phyloP scores from a whole-genome alignment of 1,284 basidiomycete species.

The Leccinum pachyderme region DNA sequence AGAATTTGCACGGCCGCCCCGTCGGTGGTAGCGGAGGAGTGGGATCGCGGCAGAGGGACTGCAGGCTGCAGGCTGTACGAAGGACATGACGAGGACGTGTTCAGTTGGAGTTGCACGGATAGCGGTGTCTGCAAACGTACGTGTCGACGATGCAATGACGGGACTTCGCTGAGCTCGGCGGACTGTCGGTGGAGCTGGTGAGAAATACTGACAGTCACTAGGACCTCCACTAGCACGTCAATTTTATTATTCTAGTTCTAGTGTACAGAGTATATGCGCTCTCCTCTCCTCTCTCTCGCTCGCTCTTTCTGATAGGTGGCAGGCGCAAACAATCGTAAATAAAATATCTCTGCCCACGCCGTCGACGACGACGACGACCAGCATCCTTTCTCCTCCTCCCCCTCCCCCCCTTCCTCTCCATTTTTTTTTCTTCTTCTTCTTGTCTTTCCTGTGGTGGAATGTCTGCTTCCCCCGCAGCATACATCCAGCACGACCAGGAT shows the following conservation, averaged over 20 bases:
- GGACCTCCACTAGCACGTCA: no score
- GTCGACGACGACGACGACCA: conserved; percentile 34
- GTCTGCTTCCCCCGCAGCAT: conserved; percentile 22
- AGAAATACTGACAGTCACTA: conserved; percentile 10
- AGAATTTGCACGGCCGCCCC: conserved; percentile 18
- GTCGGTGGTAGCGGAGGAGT: conserved; percentile 16
- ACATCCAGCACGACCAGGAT: conserved; percentile 23
- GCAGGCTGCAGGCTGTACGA: conserved; percentile 16
- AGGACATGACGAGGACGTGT: conserved; percentile 28
- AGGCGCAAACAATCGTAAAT: conserved; percentile 24
- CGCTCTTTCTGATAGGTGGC: conserved; percentile 8
- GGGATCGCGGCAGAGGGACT: conserved; percentile 1
- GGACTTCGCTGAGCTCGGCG: conserved; percentile 36
- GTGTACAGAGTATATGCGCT: no score
- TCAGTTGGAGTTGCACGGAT: conserved; percentile 16
- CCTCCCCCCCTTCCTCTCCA: not conserved
- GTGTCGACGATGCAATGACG: conserved; percentile 13
- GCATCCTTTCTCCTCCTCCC: conserved; percentile 2
- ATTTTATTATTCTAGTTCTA: no score
- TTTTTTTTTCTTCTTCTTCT: not conserved
- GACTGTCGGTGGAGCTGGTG: conserved; percentile 33
- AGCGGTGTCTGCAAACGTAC: conserved; percentile 26
- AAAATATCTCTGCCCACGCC: conserved; percentile 30
- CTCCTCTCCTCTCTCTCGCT: no score
- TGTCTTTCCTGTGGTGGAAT: conserved; percentile 19